Evolutionary conservation across 495 filamentous ascomycete species (phyloP).

Genomic region (Aspergillus mulundensis): DNA sequence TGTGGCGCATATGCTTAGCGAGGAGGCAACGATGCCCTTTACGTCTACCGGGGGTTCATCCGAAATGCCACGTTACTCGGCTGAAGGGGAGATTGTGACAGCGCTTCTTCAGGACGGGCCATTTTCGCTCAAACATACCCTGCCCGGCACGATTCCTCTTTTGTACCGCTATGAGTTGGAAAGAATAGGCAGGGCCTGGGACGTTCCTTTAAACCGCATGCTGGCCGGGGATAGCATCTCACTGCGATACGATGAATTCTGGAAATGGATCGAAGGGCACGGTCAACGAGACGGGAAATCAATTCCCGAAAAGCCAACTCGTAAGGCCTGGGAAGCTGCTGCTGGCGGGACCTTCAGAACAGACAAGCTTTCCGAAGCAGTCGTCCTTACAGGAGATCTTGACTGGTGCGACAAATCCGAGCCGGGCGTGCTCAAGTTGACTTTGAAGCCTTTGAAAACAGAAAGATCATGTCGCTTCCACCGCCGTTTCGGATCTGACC

Average conservation of each 20-base stretch:
- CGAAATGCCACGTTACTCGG: conserved; percentile 5
- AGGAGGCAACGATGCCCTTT: conserved; percentile 19
- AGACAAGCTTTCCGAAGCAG: conserved; percentile 35
- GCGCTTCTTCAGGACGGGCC: conserved; percentile 31
- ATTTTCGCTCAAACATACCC: conserved; percentile 27
- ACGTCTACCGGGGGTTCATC: neutral
- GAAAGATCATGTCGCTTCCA: conserved; percentile 46
- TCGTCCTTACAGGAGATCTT: conserved; percentile 40
- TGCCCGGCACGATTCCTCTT: conserved; percentile 31
- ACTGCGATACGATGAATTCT: conserved; percentile 35
- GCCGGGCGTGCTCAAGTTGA: conserved; percentile 38
- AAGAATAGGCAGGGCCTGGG: conserved; percentile 35
- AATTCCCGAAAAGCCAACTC: conserved; percentile 37
- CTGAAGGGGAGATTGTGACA: conserved; percentile 24
- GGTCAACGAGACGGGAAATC: conserved; percentile 24
- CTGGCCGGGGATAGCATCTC: conserved; percentile 22
- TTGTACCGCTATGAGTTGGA: conserved; percentile 44
- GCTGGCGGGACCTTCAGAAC: conserved; percentile 32
- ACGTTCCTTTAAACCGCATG: conserved; percentile 32
- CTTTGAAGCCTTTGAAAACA: conserved; percentile 38
- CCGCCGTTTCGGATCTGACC: conserved; percentile 46
- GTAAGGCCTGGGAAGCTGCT: conserved; percentile 37
- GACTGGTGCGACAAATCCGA: conserved; percentile 34
- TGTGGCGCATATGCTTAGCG: conserved; percentile 22
- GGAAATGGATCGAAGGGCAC: conserved; percentile 32